A percentile compares a stretch with the other conserved stretches of the same genome.
Evolutionary conservation across 2,329 filamentous ascomycete genomes (phyloP).

Genomic region (Arthrocladium fulminans): DNA sequence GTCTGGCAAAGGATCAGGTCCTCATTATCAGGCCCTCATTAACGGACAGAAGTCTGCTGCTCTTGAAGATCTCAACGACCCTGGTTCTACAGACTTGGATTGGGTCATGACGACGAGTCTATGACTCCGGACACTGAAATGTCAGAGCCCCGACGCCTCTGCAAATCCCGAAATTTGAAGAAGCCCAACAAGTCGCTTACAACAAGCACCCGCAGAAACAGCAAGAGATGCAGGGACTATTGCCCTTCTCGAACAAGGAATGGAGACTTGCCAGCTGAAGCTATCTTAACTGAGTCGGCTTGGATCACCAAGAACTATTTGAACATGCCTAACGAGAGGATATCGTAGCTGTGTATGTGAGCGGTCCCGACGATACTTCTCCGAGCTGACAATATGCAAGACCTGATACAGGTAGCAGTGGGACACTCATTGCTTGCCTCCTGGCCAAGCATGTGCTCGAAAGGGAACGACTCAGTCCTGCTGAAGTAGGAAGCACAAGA

Average conservation of each 20-base stretch:
- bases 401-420: constrained; percentile 62
- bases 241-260: constrained; percentile 2
- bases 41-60: neutral
- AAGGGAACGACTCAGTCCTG: constrained; percentile 64
- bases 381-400: constrained; percentile 3
- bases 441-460: constrained; percentile 69
- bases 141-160: neutral
- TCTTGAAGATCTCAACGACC: neutral
- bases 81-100: neutral
- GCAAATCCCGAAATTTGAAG: neutral
- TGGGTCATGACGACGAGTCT: constrained; percentile 1
- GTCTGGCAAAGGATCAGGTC: neutral
- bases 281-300: constrained; percentile 45
- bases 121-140: neutral
- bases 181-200: constrained; percentile 14
- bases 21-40: neutral
- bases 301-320: constrained; percentile 78
- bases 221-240: neutral
- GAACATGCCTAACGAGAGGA: constrained; percentile 78
- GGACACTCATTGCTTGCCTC: constrained; percentile 89
- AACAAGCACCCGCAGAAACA: constrained; percentile 12
- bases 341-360: constrained; percentile 74
- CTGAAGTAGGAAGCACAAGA: constrained; percentile 48
- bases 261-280: constrained; percentile 4
- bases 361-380: neutral